Conservation (phyloP, 2,329 filamentous ascomycete species). For the Alternaria hordeiaustralica region DNA sequence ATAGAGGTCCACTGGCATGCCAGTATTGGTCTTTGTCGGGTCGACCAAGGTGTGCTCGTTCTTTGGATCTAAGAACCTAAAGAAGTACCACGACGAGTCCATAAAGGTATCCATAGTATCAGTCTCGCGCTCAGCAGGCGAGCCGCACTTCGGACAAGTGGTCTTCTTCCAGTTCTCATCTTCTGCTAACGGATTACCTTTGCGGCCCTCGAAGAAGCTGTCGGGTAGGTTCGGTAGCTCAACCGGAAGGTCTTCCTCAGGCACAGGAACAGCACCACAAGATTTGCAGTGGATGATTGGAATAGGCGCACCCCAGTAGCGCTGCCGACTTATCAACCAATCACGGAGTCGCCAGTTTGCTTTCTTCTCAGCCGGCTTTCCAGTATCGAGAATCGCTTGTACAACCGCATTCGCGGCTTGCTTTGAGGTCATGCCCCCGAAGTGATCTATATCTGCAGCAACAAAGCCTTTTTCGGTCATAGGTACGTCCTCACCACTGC, state of each 20-base stretch:
- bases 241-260: constrained; percentile 77
- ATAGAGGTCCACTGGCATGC: constrained; percentile 84
- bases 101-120: constrained; percentile 98
- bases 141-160: constrained; percentile 74
- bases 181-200: constrained; percentile 78
- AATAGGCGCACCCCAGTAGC: constrained; percentile 91
- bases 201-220: constrained; percentile 71
- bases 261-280: constrained; percentile 82
- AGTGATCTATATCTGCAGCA: constrained; percentile 69
- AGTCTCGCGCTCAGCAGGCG: constrained; percentile 78
- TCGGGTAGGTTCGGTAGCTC: constrained; percentile 71
- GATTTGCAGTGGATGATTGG: constrained; percentile 81
- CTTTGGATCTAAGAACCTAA: constrained; percentile 76
- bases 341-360: constrained; percentile 84
- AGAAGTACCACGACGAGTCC: constrained; percentile 93
- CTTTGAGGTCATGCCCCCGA: constrained; percentile 67
- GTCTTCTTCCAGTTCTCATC: constrained; percentile 77
- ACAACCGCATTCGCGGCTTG: constrained; percentile 69
- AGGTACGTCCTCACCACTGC: constrained; percentile 57
- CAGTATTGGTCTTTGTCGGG: constrained; percentile 60
- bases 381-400: constrained; percentile 53
- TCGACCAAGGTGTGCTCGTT: constrained; percentile 69
- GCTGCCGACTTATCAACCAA: constrained; percentile 90
- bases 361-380: constrained; percentile 65
- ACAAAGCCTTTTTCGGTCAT: constrained; percentile 72